These are phyloP conservation scores for Plenodomus lindquistii DNA, from an alignment of 2,329 filamentous ascomycete species.

Conservation along the genomic window DNA sequence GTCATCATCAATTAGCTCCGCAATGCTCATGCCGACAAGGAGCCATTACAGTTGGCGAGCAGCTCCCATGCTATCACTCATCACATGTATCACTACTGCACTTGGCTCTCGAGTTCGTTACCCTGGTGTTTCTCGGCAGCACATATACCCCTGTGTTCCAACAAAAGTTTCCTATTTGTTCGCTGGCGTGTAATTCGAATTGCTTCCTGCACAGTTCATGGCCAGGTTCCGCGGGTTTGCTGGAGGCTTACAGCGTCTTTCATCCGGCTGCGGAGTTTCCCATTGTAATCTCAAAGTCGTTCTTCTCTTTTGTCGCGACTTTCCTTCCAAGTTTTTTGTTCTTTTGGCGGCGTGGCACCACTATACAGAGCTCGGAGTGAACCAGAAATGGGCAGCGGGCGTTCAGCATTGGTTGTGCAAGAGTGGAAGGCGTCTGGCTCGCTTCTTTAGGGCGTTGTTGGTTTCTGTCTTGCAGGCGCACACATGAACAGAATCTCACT, in stretches of 20 bases:
- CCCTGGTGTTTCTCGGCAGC: constrained; percentile 44
- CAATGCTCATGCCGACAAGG: background rate
- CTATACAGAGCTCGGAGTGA: constrained; percentile 12
- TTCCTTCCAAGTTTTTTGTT: constrained; percentile 24
- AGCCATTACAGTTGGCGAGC: background rate
- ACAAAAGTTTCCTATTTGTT: constrained; percentile 38
- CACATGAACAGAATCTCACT: constrained; percentile 35
- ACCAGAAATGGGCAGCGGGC: constrained; percentile 27
- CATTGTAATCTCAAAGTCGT: constrained; percentile 26
- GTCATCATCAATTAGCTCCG: background rate
- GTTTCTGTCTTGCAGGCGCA: constrained; percentile 23
- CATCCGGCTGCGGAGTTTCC: constrained; percentile 17
- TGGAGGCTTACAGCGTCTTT: constrained; percentile 11
- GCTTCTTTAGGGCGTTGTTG: constrained; percentile 24
- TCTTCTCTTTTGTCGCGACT: constrained; percentile 31
- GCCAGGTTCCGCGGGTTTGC: constrained; percentile 27
- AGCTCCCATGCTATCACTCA: background rate
- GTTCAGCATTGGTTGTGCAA: constrained; percentile 39
- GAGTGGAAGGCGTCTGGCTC: constrained; percentile 37
- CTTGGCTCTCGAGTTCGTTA: constrained; percentile 36
- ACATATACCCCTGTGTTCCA: constrained; percentile 47
- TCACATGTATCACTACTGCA: constrained; percentile 37
- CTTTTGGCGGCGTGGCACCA: constrained; percentile 13
- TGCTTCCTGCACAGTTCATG: constrained; percentile 30
- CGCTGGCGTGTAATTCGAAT: constrained; percentile 35